Conservation (phyloP, 2,329 filamentous ascomycete genomes). For the Colletotrichum orchidophilum region DNA sequence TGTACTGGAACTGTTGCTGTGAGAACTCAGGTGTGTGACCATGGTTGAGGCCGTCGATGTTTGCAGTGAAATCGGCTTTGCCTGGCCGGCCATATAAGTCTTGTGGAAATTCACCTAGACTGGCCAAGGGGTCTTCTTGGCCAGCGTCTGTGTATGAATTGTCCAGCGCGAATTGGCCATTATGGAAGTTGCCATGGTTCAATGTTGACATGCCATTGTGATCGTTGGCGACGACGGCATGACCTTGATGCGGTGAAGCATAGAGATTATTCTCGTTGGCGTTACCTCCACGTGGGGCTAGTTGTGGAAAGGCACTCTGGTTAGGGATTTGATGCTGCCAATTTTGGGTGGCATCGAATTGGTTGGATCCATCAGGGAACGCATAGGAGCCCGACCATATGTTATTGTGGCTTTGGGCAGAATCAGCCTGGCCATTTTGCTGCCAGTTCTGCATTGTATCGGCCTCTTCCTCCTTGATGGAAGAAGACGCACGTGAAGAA, state of each 20-base stretch:
- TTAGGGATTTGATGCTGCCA: constrained; percentile 49
- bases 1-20: constrained; percentile 45
- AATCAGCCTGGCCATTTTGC: constrained; percentile 28
- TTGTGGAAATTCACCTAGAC: constrained; percentile 48
- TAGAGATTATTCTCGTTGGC: constrained; percentile 38
- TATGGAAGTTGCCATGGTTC: constrained; percentile 26
- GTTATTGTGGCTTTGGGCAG: constrained; percentile 32
- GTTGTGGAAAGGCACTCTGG: constrained; percentile 44
- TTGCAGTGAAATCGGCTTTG: constrained; percentile 42
- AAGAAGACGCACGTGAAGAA: constrained; percentile 18
- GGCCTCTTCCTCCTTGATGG: not conserved
- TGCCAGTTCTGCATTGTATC: constrained; percentile 35
- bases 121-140: constrained; percentile 49
- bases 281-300: constrained; percentile 45
- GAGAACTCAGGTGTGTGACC: constrained; percentile 45
- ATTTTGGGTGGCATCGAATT: constrained; percentile 49
- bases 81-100: constrained; percentile 49
- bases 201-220: constrained; percentile 20
- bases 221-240: constrained; percentile 24
- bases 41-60: constrained; percentile 43
- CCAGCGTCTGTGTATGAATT: constrained; percentile 42
- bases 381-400: constrained; percentile 27
- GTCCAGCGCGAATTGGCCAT: constrained; percentile 26
- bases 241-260: constrained; percentile 30
- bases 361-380: constrained; percentile 32